Conservation (phyloP, 805 yeast genomes). For the Hemisphaericaspora nanyangensis region DNA sequence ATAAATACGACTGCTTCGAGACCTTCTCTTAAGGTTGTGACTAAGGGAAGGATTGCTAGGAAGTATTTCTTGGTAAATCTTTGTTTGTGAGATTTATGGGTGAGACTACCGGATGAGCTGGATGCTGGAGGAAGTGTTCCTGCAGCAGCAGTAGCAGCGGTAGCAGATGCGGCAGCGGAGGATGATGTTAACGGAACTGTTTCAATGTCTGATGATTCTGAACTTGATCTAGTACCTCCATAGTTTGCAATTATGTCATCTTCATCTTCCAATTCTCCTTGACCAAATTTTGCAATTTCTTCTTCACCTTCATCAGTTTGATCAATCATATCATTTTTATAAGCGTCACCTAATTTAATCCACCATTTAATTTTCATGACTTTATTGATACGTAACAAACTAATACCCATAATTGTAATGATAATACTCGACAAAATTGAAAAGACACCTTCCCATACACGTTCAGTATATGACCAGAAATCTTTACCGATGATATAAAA, state of each 20-base stretch:
- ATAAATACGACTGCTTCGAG: constrained; percentile 87
- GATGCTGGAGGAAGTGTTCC: background rate
- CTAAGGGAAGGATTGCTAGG: constrained; percentile 72
- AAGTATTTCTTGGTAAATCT: constrained; percentile 57
- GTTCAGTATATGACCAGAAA: constrained; percentile 82
- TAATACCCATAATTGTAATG: constrained; percentile 83
- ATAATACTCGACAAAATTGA: constrained; percentile 73
- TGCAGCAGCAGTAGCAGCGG: background rate
- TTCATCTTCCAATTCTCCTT: constrained; percentile 6
- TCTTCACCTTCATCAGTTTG: constrained; percentile 7
- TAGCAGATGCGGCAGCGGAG: background rate
- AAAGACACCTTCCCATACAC: constrained; percentile 84
- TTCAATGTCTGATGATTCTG: constrained; percentile 3
- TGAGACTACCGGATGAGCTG: background rate
- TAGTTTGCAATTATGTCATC: constrained; percentile 7
- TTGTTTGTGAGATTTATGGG: constrained; percentile 3
- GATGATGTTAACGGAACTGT: constrained; percentile 7
- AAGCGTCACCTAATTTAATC: constrained; percentile 42
- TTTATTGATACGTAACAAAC: constrained; percentile 74
- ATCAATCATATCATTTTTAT: constrained; percentile 12
- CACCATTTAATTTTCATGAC: constrained; percentile 76
- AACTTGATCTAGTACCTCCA: constrained; percentile 6
- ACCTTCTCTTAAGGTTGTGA: constrained; percentile 86
- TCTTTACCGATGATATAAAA: constrained; percentile 80
- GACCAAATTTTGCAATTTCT: constrained; percentile 14